These are phyloP conservation scores for Paraphoma chrysanthemicola DNA, from an alignment of 2,329 filamentous ascomycete genomes.

Conservation along the genomic window DNA sequence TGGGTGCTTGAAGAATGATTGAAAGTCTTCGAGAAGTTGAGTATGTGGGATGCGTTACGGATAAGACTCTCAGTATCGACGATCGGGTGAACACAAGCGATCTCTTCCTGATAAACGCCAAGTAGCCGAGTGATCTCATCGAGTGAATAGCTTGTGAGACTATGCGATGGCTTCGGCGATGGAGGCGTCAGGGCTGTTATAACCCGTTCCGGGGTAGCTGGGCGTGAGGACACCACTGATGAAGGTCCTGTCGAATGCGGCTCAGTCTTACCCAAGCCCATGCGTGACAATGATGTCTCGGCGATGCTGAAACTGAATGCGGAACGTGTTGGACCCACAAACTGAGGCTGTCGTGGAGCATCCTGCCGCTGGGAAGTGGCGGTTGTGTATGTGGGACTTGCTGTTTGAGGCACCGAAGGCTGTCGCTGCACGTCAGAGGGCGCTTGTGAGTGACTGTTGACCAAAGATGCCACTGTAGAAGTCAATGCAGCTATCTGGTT, in stretches of 20 bases:
- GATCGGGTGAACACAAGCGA: conserved; percentile 23
- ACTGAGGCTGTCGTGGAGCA: conserved; percentile 20
- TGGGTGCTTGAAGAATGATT: neutral
- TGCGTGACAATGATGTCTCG: conserved; percentile 20
- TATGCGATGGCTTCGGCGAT: conserved; percentile 1
- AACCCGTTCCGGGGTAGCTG: conserved; percentile 11
- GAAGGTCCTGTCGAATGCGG: neutral
- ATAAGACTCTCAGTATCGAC: conserved; percentile 19
- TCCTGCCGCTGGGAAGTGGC: conserved; percentile 6
- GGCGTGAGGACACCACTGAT: conserved; percentile 11
- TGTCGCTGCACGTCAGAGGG: neutral
- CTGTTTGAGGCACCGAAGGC: conserved; percentile 6
- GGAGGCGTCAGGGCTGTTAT: neutral
- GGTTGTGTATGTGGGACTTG: conserved; percentile 11
- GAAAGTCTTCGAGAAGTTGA: conserved; percentile 1
- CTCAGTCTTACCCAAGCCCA: conserved; percentile 15
- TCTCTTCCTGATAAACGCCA: conserved; percentile 23
- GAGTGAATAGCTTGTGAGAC: conserved; percentile 9
- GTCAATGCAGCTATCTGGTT: neutral
- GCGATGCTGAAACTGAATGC: conserved; percentile 30
- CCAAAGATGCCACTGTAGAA: conserved; percentile 11
- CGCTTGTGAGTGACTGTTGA: conserved; percentile 3
- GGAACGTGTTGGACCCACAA: conserved; percentile 26
- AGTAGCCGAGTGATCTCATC: conserved; percentile 17
- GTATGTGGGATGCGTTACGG: conserved; percentile 7